phyloP scores from a whole-genome alignment of 2,329 filamentous ascomycete species.

The Colletotrichum eremochloae region DNA sequence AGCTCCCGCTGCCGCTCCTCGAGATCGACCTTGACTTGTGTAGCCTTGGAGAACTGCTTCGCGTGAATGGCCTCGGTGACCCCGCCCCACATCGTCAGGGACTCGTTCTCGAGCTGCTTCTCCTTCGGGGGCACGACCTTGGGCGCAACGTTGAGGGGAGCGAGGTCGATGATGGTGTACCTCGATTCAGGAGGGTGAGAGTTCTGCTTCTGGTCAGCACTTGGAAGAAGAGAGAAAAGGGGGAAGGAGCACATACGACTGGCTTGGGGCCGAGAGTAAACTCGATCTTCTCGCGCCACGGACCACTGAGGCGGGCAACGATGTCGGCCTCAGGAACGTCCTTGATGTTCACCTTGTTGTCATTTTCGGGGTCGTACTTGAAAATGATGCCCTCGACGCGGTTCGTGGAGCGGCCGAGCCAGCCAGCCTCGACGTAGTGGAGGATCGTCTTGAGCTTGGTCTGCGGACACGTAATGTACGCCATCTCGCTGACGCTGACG shows the following conservation, averaged over 20 bases:
- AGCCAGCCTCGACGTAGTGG: slow-evolving; percentile 94
- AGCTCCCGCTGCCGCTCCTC: slow-evolving; percentile 91
- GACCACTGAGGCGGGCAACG: slow-evolving; percentile 84
- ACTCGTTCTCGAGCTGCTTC: slow-evolving; percentile 89
- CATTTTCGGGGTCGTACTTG: slow-evolving; percentile 88
- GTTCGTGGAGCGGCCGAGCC: slow-evolving; percentile 92
- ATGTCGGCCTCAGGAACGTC: slow-evolving; percentile 90
- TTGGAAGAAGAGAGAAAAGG: slow-evolving; percentile 28
- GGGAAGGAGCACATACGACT: slow-evolving; percentile 64
- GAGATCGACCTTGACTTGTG: slow-evolving; percentile 87
- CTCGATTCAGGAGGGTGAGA: slow-evolving; percentile 70
- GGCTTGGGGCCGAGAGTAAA: slow-evolving; percentile 72
- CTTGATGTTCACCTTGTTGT: slow-evolving; percentile 82
- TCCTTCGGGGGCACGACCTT: slow-evolving; percentile 85
- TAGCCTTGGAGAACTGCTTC: slow-evolving; percentile 88
- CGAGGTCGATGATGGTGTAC: slow-evolving; percentile 86
- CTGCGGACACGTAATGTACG: slow-evolving; percentile 89
- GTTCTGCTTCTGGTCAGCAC: slow-evolving; percentile 48
- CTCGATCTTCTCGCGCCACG: slow-evolving; percentile 82
- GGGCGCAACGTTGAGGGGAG: slow-evolving; percentile 81
- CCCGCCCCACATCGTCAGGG: slow-evolving; percentile 85
- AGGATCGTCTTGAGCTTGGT: slow-evolving; percentile 93
- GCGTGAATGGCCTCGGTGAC: slow-evolving; percentile 88
- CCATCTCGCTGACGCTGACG: slow-evolving; percentile 90
- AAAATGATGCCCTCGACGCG: slow-evolving; percentile 93